A percentile compares a stretch with the other conserved stretches of the same genome.
Conservation (phyloP, 2,329 filamentous ascomycete genomes). For the Curvularia eragrostidis region DNA sequence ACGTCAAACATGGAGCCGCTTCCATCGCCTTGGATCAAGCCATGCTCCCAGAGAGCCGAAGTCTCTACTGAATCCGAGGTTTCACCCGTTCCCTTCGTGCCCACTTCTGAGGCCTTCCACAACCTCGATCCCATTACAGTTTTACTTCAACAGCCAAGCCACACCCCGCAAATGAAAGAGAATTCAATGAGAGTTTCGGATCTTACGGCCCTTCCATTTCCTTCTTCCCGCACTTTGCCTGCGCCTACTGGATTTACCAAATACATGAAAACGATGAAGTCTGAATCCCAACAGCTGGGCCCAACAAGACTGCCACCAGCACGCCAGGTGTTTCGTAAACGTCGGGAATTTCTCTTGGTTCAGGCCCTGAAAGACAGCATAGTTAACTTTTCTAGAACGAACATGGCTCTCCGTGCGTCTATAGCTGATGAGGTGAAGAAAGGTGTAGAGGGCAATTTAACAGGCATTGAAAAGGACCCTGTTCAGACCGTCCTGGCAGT, state of each 20-base stretch:
- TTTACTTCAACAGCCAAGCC: background rate
- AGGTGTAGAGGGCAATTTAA: background rate
- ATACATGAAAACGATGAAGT: conserved; percentile 2
- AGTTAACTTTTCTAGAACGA: background rate
- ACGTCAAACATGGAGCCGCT: background rate
- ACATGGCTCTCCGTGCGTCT: background rate
- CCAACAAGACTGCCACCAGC: background rate
- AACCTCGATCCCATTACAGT: background rate
- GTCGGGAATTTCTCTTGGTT: conserved; percentile 1
- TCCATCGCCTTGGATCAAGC: background rate
- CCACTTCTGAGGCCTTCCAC: background rate
- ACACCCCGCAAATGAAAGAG: background rate
- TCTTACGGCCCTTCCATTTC: background rate
- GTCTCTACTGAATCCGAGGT: background rate
- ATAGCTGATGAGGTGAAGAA: conserved; percentile 1
- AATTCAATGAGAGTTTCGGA: background rate
- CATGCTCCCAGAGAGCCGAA: background rate
- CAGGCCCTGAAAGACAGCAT: conserved; percentile 5
- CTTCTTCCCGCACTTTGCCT: background rate
- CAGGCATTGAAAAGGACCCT: background rate
- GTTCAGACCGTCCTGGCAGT: background rate
- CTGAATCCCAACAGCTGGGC: background rate
- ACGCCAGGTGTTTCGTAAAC: background rate
- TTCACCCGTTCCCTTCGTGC: background rate
- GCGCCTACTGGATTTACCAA: background rate